phyloP scores from a whole-genome alignment of 2,329 filamentous ascomycete genomes.

The Alternaria tenuissima region DNA sequence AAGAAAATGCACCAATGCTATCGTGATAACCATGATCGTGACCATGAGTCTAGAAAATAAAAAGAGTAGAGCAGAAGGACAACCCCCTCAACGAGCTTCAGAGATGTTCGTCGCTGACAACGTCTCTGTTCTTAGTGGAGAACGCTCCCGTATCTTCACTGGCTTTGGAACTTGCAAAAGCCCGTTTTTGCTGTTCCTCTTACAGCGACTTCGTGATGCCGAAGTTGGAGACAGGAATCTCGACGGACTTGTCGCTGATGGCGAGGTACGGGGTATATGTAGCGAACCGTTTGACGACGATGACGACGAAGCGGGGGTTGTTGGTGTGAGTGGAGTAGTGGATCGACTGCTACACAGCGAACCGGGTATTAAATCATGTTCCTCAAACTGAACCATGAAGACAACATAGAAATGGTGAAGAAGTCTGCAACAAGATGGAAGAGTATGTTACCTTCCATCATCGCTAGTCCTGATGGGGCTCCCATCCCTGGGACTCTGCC shows the following conservation, averaged over 20 bases:
- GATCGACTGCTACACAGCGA: constrained; percentile 8
- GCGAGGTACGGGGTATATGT: constrained; percentile 10
- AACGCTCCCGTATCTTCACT: constrained; percentile 4
- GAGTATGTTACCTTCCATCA: constrained; percentile 33
- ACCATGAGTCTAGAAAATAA: background rate
- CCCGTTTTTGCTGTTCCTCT: background rate
- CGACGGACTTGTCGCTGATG: background rate
- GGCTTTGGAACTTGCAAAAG: constrained; percentile 12
- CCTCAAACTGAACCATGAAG: background rate
- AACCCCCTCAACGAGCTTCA: constrained; percentile 16
- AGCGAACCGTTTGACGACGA: constrained; percentile 18
- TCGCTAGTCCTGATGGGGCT: constrained; percentile 28
- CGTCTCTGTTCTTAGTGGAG: constrained; percentile 5
- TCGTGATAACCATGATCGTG: background rate
- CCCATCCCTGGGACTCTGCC: constrained; percentile 39
- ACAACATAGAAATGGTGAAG: background rate
- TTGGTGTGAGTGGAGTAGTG: constrained; percentile 16
- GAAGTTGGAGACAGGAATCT: background rate
- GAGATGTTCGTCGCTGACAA: background rate
- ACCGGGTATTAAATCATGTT: constrained; percentile 31
- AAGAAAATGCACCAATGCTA: background rate
- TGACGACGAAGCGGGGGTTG: constrained; percentile 17
- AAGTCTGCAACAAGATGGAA: background rate
- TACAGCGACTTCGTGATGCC: constrained; percentile 13
- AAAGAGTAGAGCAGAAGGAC: background rate